Percentiles rank a stretch among this genome's conserved stretches.
These are phyloP conservation scores for Annona cherimola DNA, from an alignment of 164 flowering plant genomes.

Conservation along the genomic window DNA sequence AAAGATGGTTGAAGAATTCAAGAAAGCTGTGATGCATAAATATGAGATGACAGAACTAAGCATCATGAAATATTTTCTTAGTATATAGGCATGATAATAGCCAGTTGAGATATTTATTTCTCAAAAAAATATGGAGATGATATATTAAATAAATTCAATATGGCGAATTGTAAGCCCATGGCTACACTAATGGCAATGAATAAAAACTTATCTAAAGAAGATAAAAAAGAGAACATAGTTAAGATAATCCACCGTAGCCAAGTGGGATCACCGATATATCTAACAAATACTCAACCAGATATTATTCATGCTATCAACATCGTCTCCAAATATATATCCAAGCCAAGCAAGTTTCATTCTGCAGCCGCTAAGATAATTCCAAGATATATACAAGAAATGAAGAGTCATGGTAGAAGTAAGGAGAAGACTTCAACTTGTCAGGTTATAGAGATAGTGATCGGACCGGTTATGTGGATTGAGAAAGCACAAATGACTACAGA, in stretches of 20 bases:
- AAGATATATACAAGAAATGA: not conserved
- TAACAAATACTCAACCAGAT: slow-evolving; percentile 3
- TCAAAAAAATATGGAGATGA: slow-evolving; percentile 1
- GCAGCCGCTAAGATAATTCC: not conserved
- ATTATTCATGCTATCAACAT: slow-evolving; percentile 3
- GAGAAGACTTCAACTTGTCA: not conserved
- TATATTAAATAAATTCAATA: not conserved
- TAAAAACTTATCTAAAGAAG: slow-evolving; percentile 2
- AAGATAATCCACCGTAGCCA: not conserved
- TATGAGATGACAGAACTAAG: slow-evolving; percentile 11
- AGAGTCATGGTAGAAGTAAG: not conserved
- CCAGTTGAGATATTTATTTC: not conserved
- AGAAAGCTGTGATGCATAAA: not conserved
- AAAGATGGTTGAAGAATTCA: slow-evolving; percentile 2
- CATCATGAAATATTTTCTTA: slow-evolving; percentile 1
- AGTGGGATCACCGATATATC: slow-evolving; percentile 6
- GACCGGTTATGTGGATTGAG: not conserved
- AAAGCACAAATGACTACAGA: not conserved
- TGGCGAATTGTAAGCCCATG: slow-evolving; percentile 3
- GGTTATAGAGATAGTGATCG: not conserved
- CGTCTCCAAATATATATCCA: not conserved
- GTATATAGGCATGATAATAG: not conserved
- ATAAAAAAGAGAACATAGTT: slow-evolving; percentile 8
- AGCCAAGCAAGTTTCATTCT: not conserved
- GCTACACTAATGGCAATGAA: slow-evolving; percentile 5